Base-by-base conservation (phyloP, 768 basidiomycete genomes). In the Cyclocybe cylindracea region DNA sequence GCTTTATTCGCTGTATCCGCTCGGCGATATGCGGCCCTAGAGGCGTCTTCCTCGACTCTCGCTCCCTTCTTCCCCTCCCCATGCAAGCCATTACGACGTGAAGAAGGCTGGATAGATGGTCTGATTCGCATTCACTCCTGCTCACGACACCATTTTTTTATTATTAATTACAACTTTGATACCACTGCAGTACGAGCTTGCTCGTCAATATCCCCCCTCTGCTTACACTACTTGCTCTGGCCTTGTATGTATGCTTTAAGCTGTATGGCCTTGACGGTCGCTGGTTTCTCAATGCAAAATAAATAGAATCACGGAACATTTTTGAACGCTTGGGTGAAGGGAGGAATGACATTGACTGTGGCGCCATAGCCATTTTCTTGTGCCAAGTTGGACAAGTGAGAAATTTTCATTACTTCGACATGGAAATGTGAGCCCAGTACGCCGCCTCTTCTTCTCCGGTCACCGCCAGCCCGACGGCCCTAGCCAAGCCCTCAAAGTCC, bases 381-480 rank as follows among this genome's bases (percentile, higher is more conserved):
- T 24, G 24, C 24, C 24, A 5, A 24, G 24, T 37, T 51, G 42
- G 16, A 16, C 16, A 16, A 16, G 16, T 45, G 35, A 16, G 18
- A 55, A 42, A 39, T 4, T 50, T 46, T 55, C 42, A 57, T 54
- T 52, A 50, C 47, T 58, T 54, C 33, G 46, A 57, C 34, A 11
- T 13, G 16, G 47, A 46, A 51, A 69, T 49, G 63, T 70, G 60
- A 42, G 50, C 42, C 79, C 79, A 80, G 61, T 78, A 79, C 37
- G 53, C 40, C 36, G 65, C 42, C 45, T 78, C 73, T 33, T 58
- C 60, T 47, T 73, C 73, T 48, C 64, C 70, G 32, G 59, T 52
- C 10, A 79, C 75, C 0, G 74, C 75, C 31, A 60, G 46, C 44
- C 68, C 65, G 58, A 79, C 72, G 37, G 71, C 65, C 19, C 40